phyloP scores from a whole-genome alignment of 2,329 filamentous ascomycete genomes.

The Colletotrichum spinosum region DNA sequence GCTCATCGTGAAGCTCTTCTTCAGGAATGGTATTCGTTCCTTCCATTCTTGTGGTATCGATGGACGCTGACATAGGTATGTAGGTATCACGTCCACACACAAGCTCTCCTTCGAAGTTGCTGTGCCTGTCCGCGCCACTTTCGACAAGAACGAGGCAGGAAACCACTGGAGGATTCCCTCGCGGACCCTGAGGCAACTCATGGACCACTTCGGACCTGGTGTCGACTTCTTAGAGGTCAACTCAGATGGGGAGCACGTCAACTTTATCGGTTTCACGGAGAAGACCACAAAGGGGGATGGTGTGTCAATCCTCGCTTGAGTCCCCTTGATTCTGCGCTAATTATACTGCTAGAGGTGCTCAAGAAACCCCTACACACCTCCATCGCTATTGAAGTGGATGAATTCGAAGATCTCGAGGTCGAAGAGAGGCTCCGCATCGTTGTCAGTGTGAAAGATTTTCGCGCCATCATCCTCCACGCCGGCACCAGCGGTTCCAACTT shows the following conservation, averaged over 20 bases:
- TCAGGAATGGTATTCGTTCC: conserved; percentile 70
- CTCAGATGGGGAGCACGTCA: conserved; percentile 77
- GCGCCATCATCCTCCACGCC: conserved; percentile 81
- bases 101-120: conserved; percentile 79
- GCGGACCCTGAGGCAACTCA: conserved; percentile 76
- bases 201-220: conserved; percentile 84
- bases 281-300: conserved; percentile 75
- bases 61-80: conserved; percentile 15
- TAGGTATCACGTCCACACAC: conserved; percentile 81
- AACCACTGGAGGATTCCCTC: conserved; percentile 82
- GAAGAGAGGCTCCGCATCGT: conserved; percentile 83
- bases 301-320: conserved; percentile 38
- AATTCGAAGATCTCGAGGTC: conserved; percentile 80
- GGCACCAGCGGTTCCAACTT: conserved; percentile 75
- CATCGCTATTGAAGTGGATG: conserved; percentile 79
- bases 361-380: conserved; percentile 86
- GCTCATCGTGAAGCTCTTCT: conserved; percentile 79
- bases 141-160: conserved; percentile 72
- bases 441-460: conserved; percentile 86
- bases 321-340: conserved; percentile 33
- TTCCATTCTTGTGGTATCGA: not conserved
- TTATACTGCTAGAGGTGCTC: conserved; percentile 67
- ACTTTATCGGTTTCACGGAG: conserved; percentile 86
- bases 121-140: conserved; percentile 81
- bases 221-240: conserved; percentile 86